Conservation (phyloP, 225 moss, liverwort and hornwort genomes). For the Physcomitrellopsis africana region DNA sequence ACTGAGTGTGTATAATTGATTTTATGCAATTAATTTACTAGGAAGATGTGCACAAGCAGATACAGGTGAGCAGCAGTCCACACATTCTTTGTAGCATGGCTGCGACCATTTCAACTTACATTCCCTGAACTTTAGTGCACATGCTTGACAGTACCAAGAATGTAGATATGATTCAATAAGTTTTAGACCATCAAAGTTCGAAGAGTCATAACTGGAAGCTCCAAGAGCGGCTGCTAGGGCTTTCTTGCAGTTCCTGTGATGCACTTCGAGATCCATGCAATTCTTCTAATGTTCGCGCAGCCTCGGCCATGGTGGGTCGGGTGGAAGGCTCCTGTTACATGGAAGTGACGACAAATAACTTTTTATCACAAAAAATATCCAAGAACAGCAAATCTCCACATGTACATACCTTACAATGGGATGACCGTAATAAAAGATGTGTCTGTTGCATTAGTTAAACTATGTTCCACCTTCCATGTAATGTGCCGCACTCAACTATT, state of each 20-base stretch:
- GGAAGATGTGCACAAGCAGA: too few species aligned
- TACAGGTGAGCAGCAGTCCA: too few species aligned
- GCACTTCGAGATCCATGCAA: constrained; percentile 35
- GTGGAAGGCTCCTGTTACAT: constrained; percentile 58
- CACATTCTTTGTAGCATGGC: too few species aligned
- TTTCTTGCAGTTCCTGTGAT: background rate
- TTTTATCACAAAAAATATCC: background rate
- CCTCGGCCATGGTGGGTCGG: constrained; percentile 79
- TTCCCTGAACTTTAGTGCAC: too few species aligned
- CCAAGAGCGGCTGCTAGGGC: background rate
- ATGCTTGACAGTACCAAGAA: too few species aligned
- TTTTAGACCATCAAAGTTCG: too few species aligned
- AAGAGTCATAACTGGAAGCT: background rate
- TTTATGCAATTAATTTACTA: too few species aligned
- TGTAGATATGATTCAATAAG: too few species aligned
- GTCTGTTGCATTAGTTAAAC: background rate
- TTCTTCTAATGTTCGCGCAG: constrained; percentile 64
- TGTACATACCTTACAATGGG: background rate
- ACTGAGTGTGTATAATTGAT: too few species aligned
- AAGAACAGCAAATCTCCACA: background rate
- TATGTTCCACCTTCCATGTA: background rate
- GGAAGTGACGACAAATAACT: background rate
- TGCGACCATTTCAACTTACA: too few species aligned
- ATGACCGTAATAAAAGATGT: background rate
- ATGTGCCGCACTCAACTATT: background rate